These are phyloP conservation scores for Hyparrhenia diplandra DNA, from an alignment of 176 grass and related monocot genomes.

Conservation along the genomic window DNA sequence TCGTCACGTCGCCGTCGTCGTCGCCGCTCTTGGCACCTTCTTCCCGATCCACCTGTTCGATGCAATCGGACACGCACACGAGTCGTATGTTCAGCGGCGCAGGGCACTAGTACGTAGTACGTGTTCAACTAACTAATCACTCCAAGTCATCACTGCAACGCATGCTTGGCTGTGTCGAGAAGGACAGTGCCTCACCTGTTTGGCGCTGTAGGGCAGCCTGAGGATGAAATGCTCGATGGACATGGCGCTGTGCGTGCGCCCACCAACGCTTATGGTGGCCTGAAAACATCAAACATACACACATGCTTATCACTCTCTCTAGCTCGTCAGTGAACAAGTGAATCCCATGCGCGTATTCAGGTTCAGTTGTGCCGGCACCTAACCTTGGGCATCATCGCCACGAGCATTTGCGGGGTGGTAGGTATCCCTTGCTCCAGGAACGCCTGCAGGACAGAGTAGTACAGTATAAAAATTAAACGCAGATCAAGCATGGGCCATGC, in stretches of 20 bases:
- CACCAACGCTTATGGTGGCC: slow-evolving; percentile 77
- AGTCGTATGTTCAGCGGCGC: neutral
- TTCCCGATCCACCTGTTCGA: slow-evolving; percentile 40
- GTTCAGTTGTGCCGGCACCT: slow-evolving; percentile 10
- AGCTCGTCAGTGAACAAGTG: no score
- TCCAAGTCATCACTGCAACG: neutral
- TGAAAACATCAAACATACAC: slow-evolving; percentile 4
- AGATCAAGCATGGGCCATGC: neutral
- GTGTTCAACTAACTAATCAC: neutral
- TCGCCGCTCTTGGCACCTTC: slow-evolving; percentile 11
- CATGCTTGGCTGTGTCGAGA: neutral
- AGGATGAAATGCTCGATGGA: slow-evolving; percentile 96
- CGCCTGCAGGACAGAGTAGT: slow-evolving; percentile 45
- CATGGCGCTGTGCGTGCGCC: slow-evolving; percentile 86
- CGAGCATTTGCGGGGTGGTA: slow-evolving; percentile 64
- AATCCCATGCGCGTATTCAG: neutral
- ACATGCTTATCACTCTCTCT: no score
- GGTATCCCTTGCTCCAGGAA: slow-evolving; percentile 96
- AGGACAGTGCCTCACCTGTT: slow-evolving; percentile 35
- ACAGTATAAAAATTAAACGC: neutral
- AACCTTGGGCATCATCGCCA: slow-evolving; percentile 83
- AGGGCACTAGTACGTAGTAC: no score
- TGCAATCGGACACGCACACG: neutral
- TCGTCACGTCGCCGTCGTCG: slow-evolving; percentile 6
- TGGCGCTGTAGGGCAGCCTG: slow-evolving; percentile 70